Conservation (phyloP, 495 filamentous ascomycete species). For the Talaromyces adpressus region DNA sequence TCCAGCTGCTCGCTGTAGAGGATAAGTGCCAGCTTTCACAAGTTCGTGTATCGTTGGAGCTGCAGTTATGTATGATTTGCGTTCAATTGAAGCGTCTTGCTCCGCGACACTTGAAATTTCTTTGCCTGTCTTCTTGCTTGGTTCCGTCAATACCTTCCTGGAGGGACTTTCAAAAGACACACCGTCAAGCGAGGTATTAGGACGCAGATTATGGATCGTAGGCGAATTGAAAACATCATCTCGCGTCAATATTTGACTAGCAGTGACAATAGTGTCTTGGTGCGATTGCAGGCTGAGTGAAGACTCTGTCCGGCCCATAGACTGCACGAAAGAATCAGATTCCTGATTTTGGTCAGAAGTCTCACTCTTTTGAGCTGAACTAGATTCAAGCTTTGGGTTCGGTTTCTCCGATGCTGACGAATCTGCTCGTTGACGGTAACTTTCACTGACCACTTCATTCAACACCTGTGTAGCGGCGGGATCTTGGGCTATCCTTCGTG, state of each 20-base stretch:
- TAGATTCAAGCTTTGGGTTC: constrained; percentile 41
- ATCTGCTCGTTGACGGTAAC: constrained; percentile 16
- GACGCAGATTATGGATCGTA: constrained; percentile 46
- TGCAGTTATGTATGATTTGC: constrained; percentile 23
- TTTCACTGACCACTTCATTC: constrained; percentile 26
- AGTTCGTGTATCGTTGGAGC: constrained; percentile 63
- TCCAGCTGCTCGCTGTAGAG: constrained; percentile 77
- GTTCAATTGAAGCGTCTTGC: constrained; percentile 16
- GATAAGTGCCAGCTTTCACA: constrained; percentile 68
- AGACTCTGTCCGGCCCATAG: constrained; percentile 61
- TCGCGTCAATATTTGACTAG: constrained; percentile 79
- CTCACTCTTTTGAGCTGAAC: constrained; percentile 43
- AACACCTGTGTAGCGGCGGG: background rate
- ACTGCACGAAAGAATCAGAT: constrained; percentile 72
- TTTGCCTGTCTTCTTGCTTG: constrained; percentile 14
- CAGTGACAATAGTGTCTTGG: constrained; percentile 69
- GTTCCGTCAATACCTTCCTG: constrained; percentile 13
- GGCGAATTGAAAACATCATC: constrained; percentile 90
- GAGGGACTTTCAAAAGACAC: constrained; percentile 19
- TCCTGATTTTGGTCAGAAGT: constrained; percentile 47
- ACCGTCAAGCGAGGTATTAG: background rate
- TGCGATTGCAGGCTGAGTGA: constrained; percentile 62
- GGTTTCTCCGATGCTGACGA: constrained; percentile 14
- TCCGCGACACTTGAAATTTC: constrained; percentile 12
- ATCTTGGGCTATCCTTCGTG: constrained; percentile 37